Base-by-base conservation (phyloP, 257 asterid species). In the Solanum boliviense region DNA sequence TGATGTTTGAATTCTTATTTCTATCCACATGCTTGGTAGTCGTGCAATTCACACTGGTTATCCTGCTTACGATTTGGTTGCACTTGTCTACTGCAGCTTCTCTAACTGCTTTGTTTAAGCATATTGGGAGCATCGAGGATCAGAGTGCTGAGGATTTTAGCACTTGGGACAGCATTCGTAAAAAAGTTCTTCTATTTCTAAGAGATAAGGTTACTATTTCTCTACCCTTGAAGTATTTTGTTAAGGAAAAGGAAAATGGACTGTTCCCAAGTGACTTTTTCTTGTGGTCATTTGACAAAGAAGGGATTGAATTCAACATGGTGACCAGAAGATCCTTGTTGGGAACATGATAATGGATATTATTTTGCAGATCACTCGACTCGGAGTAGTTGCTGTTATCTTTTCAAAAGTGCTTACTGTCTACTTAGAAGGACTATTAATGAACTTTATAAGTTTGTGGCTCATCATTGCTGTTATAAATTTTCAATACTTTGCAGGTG, bases 101-200 rank as follows among this genome's bases (percentile, higher is more conserved):
- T 25, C 94, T 97, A 89, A 95, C 98, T 38, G 95, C 96, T 88
- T 87, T 95, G 88, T 96, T 96, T 91, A 95, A 95, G 97, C 97
- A 92, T 89, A 90, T 96, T 79, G 96, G 98, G 56, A 93, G 94
- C 93, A 93, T 93, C 74, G 98, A 95, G 84, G 99, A 96, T 72
- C 93, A 95, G 86, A 93, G 89, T 90, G 90, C 94, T 3, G 99
- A 95, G 78, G 98, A 96, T 86, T 89, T 91, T 87, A 91, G 93
- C 90, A 91, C 95, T 78, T 94, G 98, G 94, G 99, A 97, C 91
- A 91, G 93, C 88, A 89, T 94, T 48, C 98, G 99, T 27, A 98
- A 97, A 90, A 97, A 95, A 90, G 98, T 95, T 91, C 92, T 97
- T 58, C 88, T 94, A 91, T 97, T 95, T 92, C 88, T 97, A 78